Evolutionary conservation across 176 grass and related monocot genomes (phyloP), one percentile per base, ranked within the genome.

Genomic region (Musa acuminata): DNA sequence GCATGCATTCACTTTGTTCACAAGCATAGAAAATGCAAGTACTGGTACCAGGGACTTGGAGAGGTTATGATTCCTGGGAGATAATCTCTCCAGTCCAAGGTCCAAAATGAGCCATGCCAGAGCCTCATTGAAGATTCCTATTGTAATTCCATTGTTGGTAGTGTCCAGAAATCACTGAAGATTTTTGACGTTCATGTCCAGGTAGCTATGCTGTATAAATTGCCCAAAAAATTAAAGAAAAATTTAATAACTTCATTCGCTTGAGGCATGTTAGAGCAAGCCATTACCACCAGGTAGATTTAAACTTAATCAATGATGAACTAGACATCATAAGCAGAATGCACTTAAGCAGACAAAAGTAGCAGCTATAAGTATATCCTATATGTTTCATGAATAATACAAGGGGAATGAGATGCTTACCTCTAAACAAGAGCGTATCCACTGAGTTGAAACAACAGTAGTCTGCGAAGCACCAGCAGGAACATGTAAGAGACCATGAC

Each of bases 391-490:
- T 43, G 3, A 43, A 43, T 43, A 43, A 43, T 43, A 8, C 64
- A 55, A 67, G 80, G 63, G 67, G 68, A 53, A 73, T 19, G 51
- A 23, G 50, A 55, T 16, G 64, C 49, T 43, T 88, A 97, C 94
- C 80, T 97, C 80, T 78, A 97, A 86, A 87, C 89, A 97, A 8
- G 84, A 93, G 63, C 75, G 80, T 82, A 97, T 89, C 94, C 94
- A 97, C 9, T 97, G 94, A 85, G 87, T 90, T 49, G 94, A 92
- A 83, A 93, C 87, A 72, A 85, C 68, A 72, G 85, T 90, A 74
- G 78, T 87, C 79, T 72, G 76, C 72, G 89, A 75, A 57, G 73
- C 69, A 78, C 76, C 81, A 64, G 54, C 55, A 70, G 60, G 53
- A 72, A 73, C 78, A 69, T 49, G 73, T 27, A 58, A 81, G 20